phyloP scores from a whole-genome alignment of 2,329 filamentous ascomycete genomes.

The Beauveria sp. region DNA sequence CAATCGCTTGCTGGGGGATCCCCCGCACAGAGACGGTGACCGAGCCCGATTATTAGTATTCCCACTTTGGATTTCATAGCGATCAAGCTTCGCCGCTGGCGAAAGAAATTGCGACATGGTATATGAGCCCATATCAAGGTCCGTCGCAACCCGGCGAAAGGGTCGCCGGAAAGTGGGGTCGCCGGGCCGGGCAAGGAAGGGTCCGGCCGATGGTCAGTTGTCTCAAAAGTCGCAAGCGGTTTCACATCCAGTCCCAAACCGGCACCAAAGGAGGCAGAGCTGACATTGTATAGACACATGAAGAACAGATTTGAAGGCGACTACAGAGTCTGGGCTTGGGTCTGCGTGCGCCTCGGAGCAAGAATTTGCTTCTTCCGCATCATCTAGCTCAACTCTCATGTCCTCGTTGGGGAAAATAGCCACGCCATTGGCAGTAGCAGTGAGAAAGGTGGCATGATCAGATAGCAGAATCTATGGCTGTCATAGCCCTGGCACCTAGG shows the following conservation, averaged over 20 bases:
- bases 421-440: constrained; percentile 26
- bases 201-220: background rate
- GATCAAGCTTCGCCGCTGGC: no score
- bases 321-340: constrained; percentile 26
- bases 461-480: constrained; percentile 17
- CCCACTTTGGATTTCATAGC: no score
- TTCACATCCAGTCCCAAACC: background rate
- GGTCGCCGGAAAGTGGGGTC: no score
- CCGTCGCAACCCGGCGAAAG: no score
- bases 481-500: no score
- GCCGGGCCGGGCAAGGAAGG: no score
- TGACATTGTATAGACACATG: constrained; percentile 13
- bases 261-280: background rate
- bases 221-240: background rate
- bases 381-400: constrained; percentile 24
- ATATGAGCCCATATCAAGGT: no score
- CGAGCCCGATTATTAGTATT: no score
- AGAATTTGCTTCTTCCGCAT: constrained; percentile 34
- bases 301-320: constrained; percentile 14
- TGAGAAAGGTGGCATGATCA: constrained; percentile 27
- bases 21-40: no score
- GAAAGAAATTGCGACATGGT: no score
- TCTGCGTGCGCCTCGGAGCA: constrained; percentile 35
- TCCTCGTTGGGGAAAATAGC: constrained; percentile 21
- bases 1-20: no score